Evolutionary conservation across 352 stramenopile genomes (phyloP).

Genomic region (Peronospora tabacina): DNA sequence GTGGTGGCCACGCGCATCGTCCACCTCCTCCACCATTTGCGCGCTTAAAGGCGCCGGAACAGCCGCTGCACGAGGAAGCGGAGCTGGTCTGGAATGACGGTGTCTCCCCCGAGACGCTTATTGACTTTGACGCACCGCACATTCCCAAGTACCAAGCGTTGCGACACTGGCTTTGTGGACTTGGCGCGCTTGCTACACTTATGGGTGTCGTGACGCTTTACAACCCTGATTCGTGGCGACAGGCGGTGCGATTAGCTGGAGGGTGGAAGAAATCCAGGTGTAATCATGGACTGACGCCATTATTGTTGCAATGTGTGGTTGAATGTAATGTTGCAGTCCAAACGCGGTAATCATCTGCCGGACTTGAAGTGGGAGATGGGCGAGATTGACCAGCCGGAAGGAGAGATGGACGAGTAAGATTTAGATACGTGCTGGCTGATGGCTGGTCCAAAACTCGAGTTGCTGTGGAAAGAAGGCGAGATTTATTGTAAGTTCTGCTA

Average conservation of each 20-base stretch:
- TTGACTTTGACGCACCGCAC: slow-evolving; percentile 85
- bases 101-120: slow-evolving; percentile 78
- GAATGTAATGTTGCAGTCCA: slow-evolving; percentile 31
- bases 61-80: slow-evolving; percentile 66
- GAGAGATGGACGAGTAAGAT: slow-evolving; percentile 76
- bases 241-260: slow-evolving; percentile 51
- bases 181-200: slow-evolving; percentile 55
- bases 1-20: slow-evolving; percentile 46
- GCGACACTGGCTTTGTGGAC: slow-evolving; percentile 48
- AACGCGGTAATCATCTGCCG: slow-evolving; percentile 65
- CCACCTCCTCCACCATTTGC: slow-evolving; percentile 74
- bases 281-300: neutral
- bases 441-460: neutral
- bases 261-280: neutral
- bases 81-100: slow-evolving; percentile 86
- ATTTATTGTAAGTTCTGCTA: slow-evolving; percentile 2
- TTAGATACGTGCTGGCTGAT: slow-evolving; percentile 2
- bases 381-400: slow-evolving; percentile 60
- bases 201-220: slow-evolving; percentile 77
- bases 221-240: slow-evolving; percentile 70
- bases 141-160: slow-evolving; percentile 72
- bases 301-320: slow-evolving; percentile 5
- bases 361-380: slow-evolving; percentile 82
- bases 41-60: slow-evolving; percentile 48
- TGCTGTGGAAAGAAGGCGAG: slow-evolving; percentile 1